Conservation (phyloP, 2,329 filamentous ascomycete species). For the Neofusicoccum kwambonambiense region DNA sequence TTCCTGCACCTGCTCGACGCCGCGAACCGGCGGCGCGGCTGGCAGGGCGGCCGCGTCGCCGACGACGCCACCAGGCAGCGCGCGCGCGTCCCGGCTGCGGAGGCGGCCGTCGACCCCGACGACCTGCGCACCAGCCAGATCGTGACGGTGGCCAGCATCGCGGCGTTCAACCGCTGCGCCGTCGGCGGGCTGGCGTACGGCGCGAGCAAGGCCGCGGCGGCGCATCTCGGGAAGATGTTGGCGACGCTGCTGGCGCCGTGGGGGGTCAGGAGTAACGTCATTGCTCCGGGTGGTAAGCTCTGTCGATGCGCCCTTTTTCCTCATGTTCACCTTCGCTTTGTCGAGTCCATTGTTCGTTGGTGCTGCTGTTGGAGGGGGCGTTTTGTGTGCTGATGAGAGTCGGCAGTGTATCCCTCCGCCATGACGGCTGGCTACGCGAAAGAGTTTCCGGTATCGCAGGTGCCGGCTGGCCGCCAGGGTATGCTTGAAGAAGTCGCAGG, state of each 20-base stretch:
- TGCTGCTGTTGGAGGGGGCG: too few species aligned
- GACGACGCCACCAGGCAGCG: conserved; percentile 22
- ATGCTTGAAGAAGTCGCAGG: conserved; percentile 49
- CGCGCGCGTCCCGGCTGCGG: conserved; percentile 24
- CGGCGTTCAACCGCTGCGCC: conserved; percentile 38
- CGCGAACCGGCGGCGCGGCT: conserved; percentile 45
- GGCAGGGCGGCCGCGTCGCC: conserved; percentile 31
- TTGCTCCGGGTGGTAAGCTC: conserved; percentile 39
- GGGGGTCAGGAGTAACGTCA: conserved; percentile 49
- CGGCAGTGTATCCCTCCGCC: conserved; percentile 39
- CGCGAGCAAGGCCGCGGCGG: conserved; percentile 45
- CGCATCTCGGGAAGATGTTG: conserved; percentile 25
- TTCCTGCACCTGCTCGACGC: conserved; percentile 48
- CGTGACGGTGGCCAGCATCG: conserved; percentile 45
- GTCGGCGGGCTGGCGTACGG: conserved; percentile 44
- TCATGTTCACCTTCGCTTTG: too few species aligned
- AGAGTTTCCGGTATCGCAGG: conserved; percentile 33
- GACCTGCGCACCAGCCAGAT: conserved; percentile 45
- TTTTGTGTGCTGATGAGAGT: too few species aligned
- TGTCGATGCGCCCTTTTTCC: too few species aligned
- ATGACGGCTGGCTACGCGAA: conserved; percentile 38
- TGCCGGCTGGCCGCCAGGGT: conserved; percentile 43
- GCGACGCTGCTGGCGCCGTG: conserved; percentile 28
- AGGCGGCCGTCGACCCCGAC: conserved; percentile 25
- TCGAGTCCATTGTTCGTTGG: too few species aligned